phyloP scores from a whole-genome alignment of 1,284 basidiomycete species.

The Taiwanofungus camphoratus region DNA sequence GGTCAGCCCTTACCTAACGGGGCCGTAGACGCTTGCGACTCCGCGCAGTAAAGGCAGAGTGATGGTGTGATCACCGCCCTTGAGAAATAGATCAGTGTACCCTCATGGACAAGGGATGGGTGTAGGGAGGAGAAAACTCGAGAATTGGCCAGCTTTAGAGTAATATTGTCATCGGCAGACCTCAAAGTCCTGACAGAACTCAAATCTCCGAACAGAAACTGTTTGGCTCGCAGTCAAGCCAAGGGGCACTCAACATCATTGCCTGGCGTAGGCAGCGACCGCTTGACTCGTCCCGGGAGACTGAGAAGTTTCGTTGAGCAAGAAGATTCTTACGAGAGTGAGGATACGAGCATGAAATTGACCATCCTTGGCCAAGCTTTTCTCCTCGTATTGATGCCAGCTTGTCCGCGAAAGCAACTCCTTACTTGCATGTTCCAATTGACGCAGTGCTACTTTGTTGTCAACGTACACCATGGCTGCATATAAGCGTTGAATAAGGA shows the following conservation, averaged over 20 bases:
- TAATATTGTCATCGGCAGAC: too few species aligned
- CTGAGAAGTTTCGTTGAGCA: too few species aligned
- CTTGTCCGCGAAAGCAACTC: constrained; percentile 21
- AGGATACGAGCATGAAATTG: constrained; percentile 33
- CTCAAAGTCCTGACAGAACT: too few species aligned
- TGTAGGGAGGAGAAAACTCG: too few species aligned
- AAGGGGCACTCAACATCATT: too few species aligned
- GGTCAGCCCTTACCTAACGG: constrained; percentile 30
- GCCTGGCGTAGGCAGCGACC: too few species aligned
- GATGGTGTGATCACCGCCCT: constrained; percentile 38
- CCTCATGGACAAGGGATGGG: too few species aligned
- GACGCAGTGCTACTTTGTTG: constrained; percentile 31
- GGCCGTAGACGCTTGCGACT: constrained; percentile 32
- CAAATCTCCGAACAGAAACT: too few species aligned
- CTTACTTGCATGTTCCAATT: constrained; percentile 29
- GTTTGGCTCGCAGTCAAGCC: too few species aligned
- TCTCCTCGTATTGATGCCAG: constrained; percentile 18
- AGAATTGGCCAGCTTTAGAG: too few species aligned
- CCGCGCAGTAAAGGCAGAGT: constrained; percentile 34
- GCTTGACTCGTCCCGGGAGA: neutral
- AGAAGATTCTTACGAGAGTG: constrained; percentile 27
- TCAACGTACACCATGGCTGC: constrained; percentile 29
- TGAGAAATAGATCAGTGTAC: too few species aligned
- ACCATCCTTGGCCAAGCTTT: constrained; percentile 29
- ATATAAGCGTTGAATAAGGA: neutral